A percentile compares a stretch with the other conserved stretches of the same genome.
These are phyloP conservation scores for Syzygium syzygioides DNA, from an alignment of 441 rosid genomes.

Conservation along the genomic window DNA sequence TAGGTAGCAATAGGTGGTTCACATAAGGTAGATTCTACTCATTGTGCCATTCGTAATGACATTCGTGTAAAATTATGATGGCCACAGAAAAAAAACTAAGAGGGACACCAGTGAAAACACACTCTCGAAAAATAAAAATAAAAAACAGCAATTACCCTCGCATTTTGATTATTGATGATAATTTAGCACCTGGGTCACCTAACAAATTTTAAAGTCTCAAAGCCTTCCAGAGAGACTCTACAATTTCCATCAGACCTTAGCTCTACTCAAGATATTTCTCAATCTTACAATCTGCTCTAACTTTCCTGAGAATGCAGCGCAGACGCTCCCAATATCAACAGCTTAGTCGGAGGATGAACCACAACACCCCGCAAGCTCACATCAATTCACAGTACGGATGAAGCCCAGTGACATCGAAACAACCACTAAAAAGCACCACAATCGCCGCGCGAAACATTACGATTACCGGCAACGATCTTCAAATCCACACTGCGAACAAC, in stretches of 20 bases:
- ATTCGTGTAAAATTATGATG: background rate
- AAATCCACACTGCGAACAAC: background rate
- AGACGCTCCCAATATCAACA: background rate
- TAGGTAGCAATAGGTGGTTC: background rate
- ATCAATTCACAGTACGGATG: background rate
- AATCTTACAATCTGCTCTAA: background rate
- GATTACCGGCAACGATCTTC: background rate
- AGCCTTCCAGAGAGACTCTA: background rate
- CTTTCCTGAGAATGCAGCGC: background rate
- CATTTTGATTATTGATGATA: background rate
- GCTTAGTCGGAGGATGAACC: background rate
- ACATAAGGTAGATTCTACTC: background rate
- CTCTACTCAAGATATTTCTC: background rate
- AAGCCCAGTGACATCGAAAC: background rate
- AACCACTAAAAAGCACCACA: background rate
- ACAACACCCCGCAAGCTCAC: background rate
- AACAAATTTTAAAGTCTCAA: background rate
- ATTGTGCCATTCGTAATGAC: background rate
- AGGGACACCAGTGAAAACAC: background rate
- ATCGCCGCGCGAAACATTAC: background rate
- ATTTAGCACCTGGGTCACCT: background rate
- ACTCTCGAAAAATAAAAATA: background rate
- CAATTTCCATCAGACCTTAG: background rate
- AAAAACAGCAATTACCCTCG: background rate
- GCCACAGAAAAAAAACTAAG: background rate